Conservation (phyloP, 2,329 filamentous ascomycete genomes). For the Colletotrichum sp. region DNA sequence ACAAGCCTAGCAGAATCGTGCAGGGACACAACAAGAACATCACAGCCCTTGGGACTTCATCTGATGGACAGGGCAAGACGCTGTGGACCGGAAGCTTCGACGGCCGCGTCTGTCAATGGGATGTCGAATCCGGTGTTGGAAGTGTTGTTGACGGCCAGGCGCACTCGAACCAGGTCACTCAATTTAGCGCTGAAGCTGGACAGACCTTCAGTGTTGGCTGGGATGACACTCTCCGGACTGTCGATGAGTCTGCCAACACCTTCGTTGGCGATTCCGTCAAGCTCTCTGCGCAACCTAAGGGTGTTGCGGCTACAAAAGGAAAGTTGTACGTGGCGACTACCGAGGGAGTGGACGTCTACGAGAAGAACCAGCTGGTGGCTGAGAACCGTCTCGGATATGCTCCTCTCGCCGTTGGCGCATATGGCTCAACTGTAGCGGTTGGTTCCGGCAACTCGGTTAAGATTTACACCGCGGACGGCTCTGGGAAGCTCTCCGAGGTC, state of each 20-base stretch:
- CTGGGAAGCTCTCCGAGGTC: conserved; percentile 57
- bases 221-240: conserved; percentile 87
- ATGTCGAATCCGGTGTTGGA: conserved; percentile 72
- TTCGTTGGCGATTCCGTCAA: conserved; percentile 74
- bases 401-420: conserved; percentile 75
- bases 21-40: conserved; percentile 92
- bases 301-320: conserved; percentile 61
- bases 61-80: conserved; percentile 62
- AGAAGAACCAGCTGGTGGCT: conserved; percentile 64
- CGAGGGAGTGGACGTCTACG: conserved; percentile 58
- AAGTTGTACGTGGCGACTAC: conserved; percentile 63
- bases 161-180: conserved; percentile 86
- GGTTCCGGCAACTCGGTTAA: conserved; percentile 77
- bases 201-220: conserved; percentile 87
- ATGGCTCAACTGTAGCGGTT: conserved; percentile 72
- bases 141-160: conserved; percentile 77
- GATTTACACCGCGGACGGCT: conserved; percentile 70
- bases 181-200: conserved; percentile 67
- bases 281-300: conserved; percentile 82
- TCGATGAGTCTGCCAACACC: conserved; percentile 76
- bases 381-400: conserved; percentile 64
- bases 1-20: conserved; percentile 72
- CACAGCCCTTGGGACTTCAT: conserved; percentile 71
- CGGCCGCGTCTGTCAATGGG: conserved; percentile 85
- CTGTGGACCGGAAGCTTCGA: conserved; percentile 93